phyloP scores from a whole-genome alignment of 768 basidiomycete genomes.

The Lactarius vividus region DNA sequence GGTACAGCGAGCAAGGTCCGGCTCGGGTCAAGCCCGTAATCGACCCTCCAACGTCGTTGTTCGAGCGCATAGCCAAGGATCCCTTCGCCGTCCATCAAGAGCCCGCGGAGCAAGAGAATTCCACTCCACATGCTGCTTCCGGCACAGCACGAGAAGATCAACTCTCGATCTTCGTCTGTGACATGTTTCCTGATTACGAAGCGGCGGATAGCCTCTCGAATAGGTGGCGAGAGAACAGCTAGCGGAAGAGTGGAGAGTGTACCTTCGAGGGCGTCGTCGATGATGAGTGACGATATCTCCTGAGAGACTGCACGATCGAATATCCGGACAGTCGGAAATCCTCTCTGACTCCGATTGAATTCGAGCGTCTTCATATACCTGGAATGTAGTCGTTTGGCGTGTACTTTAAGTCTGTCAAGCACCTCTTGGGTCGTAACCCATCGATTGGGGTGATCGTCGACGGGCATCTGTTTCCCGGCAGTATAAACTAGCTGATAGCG shows the following conservation, averaged over 20 bases:
- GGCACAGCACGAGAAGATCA: neutral
- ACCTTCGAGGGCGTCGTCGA: slow-evolving; percentile 9
- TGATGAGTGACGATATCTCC: neutral
- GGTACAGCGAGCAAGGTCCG: slow-evolving; percentile 51
- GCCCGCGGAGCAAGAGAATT: slow-evolving; percentile 45
- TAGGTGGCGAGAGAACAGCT: neutral
- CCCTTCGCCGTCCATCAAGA: slow-evolving; percentile 37
- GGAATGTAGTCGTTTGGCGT: slow-evolving; percentile 8
- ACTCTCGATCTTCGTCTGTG: neutral
- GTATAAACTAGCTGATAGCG: slow-evolving; percentile 51
- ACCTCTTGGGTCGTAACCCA: slow-evolving; percentile 44
- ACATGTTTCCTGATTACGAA: neutral
- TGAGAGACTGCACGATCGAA: neutral
- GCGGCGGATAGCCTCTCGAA: slow-evolving; percentile 9
- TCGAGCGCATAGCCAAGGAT: slow-evolving; percentile 41
- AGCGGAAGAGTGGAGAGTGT: slow-evolving; percentile 1
- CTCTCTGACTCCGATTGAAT: neutral
- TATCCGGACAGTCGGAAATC: slow-evolving; percentile 10
- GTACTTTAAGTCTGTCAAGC: slow-evolving; percentile 34
- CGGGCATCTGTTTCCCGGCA: slow-evolving; percentile 36
- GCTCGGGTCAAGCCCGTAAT: slow-evolving; percentile 45
- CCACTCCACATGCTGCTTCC: slow-evolving; percentile 34
- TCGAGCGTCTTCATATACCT: neutral
- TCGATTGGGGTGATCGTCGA: slow-evolving; percentile 44
- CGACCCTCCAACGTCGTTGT: slow-evolving; percentile 48